Base-by-base conservation (phyloP, 2,329 filamentous ascomycete genomes). In the Fusarium clavum region DNA sequence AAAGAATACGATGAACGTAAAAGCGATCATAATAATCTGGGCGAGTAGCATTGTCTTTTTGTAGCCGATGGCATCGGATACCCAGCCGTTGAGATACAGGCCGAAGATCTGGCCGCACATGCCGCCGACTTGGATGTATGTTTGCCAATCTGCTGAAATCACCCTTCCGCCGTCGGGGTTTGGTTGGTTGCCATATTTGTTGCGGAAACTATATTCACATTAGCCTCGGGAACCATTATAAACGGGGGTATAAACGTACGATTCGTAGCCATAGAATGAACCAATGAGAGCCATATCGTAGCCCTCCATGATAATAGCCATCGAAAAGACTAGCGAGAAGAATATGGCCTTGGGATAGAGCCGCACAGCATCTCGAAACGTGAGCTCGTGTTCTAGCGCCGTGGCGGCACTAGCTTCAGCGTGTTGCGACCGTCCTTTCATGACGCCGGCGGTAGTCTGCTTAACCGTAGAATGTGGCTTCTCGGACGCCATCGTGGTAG, bases 91-190 rank as follows among this genome's bases (percentile, higher is more conserved):
- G 73, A 90, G 79, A 64, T 89, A 77, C 22, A 91, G 78, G 7
- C 90, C 90, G 46, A 91, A 81, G 49, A 92, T 86, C 73, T 89
- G 87, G n/a, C 89, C 90, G 24, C 73, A 85, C 83, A 63, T 84
- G 81, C 61, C 73, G 73, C 66, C 81, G 80, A 59, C 80, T 75
- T 47, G 78, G 63, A 60, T 82, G 72, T 70, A 80, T 74, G 65
- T 83, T 78, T 75, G 73, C 73, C 73, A 75, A 16, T 74, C 56
- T 3, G 72, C 72, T 6, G 72, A 74, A 27, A 74, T 61, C 18
- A 75, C 63, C 41, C 52, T 67, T 9, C 66, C 66, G 4, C 72
- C 72, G 18, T 72, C 51, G 12, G 47, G 51, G 41, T 69, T 61
- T 18, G 60, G 32, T 30, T 74, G 56, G 29, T 74, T 67, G 55